A percentile compares a stretch with the other conserved stretches of the same genome.
Conservation (phyloP, 2,329 filamentous ascomycete species). For the Thermoascus crustaceus region DNA sequence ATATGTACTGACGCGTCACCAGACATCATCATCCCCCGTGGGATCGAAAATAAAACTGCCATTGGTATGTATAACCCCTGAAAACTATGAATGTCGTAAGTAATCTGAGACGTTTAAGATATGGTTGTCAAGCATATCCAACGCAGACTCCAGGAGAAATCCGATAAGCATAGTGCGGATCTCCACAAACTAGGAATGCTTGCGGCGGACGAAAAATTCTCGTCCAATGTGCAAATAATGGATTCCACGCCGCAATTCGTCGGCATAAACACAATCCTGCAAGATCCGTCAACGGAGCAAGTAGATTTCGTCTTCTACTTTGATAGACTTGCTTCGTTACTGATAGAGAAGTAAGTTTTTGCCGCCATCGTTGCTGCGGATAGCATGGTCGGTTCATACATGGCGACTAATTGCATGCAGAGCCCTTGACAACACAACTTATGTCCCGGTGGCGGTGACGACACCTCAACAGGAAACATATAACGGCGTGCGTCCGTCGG, state of each 20-base stretch:
- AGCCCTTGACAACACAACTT: conserved; percentile 69
- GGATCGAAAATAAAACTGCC: conserved; percentile 88
- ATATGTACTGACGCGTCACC: conserved; percentile 3
- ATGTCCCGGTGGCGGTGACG: conserved; percentile 53
- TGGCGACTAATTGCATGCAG: conserved; percentile 31
- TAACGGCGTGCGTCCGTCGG: conserved; percentile 60
- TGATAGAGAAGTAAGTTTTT: conserved; percentile 58
- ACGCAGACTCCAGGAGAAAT: conserved; percentile 79
- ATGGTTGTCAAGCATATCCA: conserved; percentile 95
- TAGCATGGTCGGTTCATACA: no score
- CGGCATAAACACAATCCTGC: conserved; percentile 85
- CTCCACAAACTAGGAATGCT: conserved; percentile 67
- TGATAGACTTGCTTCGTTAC: conserved; percentile 73
- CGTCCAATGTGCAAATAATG: conserved; percentile 65
- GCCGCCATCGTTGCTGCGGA: conserved; percentile 4
- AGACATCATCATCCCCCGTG: conserved; percentile 91
- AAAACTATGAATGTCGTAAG: background rate
- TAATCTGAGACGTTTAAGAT: conserved; percentile 38
- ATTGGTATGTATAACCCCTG: conserved; percentile 44
- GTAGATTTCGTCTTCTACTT: conserved; percentile 99
- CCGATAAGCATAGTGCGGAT: conserved; percentile 69
- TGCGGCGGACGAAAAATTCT: conserved; percentile 63
- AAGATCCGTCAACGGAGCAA: conserved; percentile 65
- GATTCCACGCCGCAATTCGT: conserved; percentile 70
- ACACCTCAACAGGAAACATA: conserved; percentile 68